These are phyloP conservation scores for Penicillium canariense DNA, from an alignment of 495 filamentous ascomycete species.

Conservation along the genomic window DNA sequence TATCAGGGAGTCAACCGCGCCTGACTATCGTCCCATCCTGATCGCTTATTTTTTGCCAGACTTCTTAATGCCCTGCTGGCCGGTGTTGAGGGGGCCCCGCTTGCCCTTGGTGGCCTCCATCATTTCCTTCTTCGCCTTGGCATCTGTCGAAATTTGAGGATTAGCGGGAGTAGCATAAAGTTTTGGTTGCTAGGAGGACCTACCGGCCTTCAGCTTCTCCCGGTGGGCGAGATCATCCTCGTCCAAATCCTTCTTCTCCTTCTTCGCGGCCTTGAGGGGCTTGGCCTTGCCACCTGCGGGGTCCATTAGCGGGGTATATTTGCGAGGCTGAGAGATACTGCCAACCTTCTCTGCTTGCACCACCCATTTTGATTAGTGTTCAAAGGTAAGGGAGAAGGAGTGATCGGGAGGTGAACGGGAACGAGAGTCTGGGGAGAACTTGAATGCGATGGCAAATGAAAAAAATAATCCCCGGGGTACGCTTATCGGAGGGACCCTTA, in stretches of 20 bases:
- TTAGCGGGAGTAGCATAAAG: background rate
- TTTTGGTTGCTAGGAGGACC: constrained; percentile 14
- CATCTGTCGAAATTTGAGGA: constrained; percentile 48
- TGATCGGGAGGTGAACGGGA: constrained; percentile 9
- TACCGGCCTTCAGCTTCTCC: constrained; percentile 73
- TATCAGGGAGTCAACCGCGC: background rate
- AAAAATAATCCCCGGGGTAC: constrained; percentile 13
- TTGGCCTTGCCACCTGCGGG: constrained; percentile 76
- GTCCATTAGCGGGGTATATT: constrained; percentile 2
- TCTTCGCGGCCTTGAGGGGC: constrained; percentile 79
- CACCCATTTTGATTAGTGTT: constrained; percentile 54
- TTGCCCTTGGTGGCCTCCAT: constrained; percentile 60
- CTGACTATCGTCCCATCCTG: background rate
- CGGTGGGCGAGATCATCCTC: constrained; percentile 73
- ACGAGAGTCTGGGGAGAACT: constrained; percentile 5
- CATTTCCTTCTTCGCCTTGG: constrained; percentile 74
- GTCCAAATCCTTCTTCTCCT: constrained; percentile 69
- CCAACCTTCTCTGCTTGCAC: constrained; percentile 64
- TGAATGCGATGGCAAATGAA: constrained; percentile 19
- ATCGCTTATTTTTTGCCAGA: constrained; percentile 75
- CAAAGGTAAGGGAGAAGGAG: constrained; percentile 4
- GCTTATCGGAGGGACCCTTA: constrained; percentile 11
- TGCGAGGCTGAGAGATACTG: background rate
- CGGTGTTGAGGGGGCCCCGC: constrained; percentile 66
- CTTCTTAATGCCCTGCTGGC: constrained; percentile 84